A percentile compares a stretch with the other conserved stretches of the same genome.
These are phyloP conservation scores for Termitomyces sp. DNA, from an alignment of 768 basidiomycete species.

Conservation along the genomic window DNA sequence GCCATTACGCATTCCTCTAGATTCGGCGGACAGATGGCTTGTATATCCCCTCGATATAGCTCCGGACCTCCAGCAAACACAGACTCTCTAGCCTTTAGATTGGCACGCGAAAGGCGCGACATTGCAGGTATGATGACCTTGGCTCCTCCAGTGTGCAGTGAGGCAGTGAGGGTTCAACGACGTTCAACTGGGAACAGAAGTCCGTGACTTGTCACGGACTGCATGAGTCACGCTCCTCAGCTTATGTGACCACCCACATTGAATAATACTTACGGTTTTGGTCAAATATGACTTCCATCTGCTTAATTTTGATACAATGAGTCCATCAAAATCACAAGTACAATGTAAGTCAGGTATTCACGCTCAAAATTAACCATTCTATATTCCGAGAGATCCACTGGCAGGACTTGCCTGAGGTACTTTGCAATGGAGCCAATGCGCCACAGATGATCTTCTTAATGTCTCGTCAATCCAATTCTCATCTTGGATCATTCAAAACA, in stretches of 20 bases:
- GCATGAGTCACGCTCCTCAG: too few species aligned
- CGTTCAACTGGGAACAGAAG: too few species aligned
- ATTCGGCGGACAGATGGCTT: conserved; percentile 64
- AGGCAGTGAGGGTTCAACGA: too few species aligned
- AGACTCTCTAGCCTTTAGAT: conserved; percentile 59
- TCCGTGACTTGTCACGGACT: too few species aligned
- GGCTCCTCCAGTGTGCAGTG: too few species aligned
- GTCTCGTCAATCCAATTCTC: background rate
- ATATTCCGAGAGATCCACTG: background rate
- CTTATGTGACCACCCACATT: too few species aligned
- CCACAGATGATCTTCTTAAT: background rate
- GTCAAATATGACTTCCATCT: conserved; percentile 79
- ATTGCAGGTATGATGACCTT: conserved; percentile 23
- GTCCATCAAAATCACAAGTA: too few species aligned
- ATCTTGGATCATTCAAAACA: background rate
- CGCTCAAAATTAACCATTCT: background rate
- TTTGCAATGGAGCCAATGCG: background rate
- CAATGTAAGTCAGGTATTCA: background rate
- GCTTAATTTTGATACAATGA: background rate
- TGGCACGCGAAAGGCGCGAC: conserved; percentile 47
- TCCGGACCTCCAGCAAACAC: conserved; percentile 66
- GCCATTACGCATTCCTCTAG: conserved; percentile 71
- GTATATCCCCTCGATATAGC: conserved; percentile 55
- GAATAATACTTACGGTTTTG: conserved; percentile 33
- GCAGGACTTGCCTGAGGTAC: too few species aligned